These are phyloP conservation scores for Rhodotorula mucilaginosa DNA, from an alignment of 1,284 basidiomycete species.

Conservation along the genomic window DNA sequence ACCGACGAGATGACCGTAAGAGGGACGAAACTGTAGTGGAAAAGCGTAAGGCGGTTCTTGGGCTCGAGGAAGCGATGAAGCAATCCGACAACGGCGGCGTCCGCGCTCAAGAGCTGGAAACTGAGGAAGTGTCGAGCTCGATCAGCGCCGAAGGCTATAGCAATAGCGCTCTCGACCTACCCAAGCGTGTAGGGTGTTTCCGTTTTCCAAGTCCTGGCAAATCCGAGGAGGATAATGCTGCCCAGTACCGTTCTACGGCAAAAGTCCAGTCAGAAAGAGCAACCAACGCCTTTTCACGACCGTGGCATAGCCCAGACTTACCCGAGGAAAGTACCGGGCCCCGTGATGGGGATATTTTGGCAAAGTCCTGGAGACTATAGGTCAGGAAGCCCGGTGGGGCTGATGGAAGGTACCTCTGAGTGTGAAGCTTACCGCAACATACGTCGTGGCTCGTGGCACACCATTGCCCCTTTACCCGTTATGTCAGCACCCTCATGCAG, in stretches of 20 bases:
- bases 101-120: slow-evolving; percentile 15
- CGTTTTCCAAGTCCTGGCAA: not conserved
- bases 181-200: not conserved
- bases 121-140: not conserved
- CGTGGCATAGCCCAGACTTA: not conserved
- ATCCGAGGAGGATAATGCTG: slow-evolving; percentile 6
- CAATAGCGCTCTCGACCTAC: not conserved
- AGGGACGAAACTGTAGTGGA: slow-evolving; percentile 16
- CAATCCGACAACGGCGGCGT: slow-evolving; percentile 7
- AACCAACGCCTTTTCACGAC: not conserved
- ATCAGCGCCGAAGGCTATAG: too few species aligned
- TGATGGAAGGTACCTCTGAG: too few species aligned
- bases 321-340: slow-evolving; percentile 10
- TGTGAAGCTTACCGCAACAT: slow-evolving; percentile 8
- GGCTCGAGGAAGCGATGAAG: slow-evolving; percentile 12
- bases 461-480: not conserved
- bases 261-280: not conserved
- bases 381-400: too few species aligned
- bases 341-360: slow-evolving; percentile 16
- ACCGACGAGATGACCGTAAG: slow-evolving; percentile 6
- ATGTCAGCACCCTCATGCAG: not conserved
- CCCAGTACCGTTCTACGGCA: slow-evolving; percentile 1
- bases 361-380: not conserved
- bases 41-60: slow-evolving; percentile 17
- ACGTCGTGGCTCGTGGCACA: not conserved